Percentiles rank a stretch among this genome's conserved stretches.
Conservation (phyloP, 2,329 filamentous ascomycete species). For the Thelonectria discophora region DNA sequence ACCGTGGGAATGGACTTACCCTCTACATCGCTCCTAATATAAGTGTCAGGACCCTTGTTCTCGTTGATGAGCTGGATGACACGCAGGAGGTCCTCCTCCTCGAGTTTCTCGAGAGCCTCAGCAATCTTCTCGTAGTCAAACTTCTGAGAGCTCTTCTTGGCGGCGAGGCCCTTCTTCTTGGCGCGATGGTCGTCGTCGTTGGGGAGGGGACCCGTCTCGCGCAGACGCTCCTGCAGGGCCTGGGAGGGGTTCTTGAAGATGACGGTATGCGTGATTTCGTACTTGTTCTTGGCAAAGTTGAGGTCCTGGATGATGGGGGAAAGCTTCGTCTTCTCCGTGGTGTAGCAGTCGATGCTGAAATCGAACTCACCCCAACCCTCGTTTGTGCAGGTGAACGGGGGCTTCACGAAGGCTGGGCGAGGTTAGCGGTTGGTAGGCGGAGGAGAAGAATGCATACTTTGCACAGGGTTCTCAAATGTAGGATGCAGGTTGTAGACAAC, state of each 20-base stretch:
- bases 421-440: conserved; percentile 27
- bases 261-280: conserved; percentile 83
- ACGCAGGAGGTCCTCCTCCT: conserved; percentile 91
- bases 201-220: conserved; percentile 86
- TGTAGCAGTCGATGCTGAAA: conserved; percentile 84
- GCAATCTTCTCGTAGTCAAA: conserved; percentile 96
- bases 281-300: conserved; percentile 84
- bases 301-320: conserved; percentile 81
- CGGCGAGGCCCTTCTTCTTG: conserved; percentile 69
- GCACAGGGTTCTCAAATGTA: conserved; percentile 85
- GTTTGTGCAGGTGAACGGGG: conserved; percentile 89
- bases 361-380: conserved; percentile 99
- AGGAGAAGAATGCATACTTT: conserved; percentile 69
- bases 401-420: conserved; percentile 75
- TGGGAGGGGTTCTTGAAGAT: conserved; percentile 94
- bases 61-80: conserved; percentile 99
- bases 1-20: conserved; percentile 65
- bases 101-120: conserved; percentile 86
- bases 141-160: conserved; percentile 80
- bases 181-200: conserved; percentile 71
- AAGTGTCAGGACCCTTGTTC: conserved; percentile 92
- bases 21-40: conserved; percentile 96
- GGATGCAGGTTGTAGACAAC: conserved; percentile 93
- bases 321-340: conserved; percentile 87
- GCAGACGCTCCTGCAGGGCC: conserved; percentile 79